These are phyloP conservation scores for Chimonanthus salicifolius DNA, from an alignment of 164 flowering plant genomes.

Conservation along the genomic window DNA sequence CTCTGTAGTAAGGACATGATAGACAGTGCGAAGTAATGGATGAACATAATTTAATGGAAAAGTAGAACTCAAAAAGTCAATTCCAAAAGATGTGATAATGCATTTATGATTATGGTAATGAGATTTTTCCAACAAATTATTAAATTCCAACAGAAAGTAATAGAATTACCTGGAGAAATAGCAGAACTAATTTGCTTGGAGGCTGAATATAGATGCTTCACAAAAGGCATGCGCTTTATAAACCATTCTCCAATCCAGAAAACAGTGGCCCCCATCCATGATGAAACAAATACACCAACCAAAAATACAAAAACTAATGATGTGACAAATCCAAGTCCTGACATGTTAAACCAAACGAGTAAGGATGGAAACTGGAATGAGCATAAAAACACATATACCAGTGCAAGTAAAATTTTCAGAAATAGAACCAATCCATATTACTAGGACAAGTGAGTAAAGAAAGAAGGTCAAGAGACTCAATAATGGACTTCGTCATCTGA, in stretches of 20 bases:
- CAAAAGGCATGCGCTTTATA: constrained; percentile 77
- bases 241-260: constrained; percentile 86
- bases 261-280: constrained; percentile 82
- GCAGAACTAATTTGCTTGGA: constrained; percentile 90
- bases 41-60: too few species aligned
- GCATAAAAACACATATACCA: neutral
- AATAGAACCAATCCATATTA: neutral
- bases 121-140: neutral
- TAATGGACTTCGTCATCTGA: neutral
- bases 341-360: constrained; percentile 13
- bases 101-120: too few species aligned
- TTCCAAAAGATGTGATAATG: too few species aligned
- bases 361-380: neutral
- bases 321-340: constrained; percentile 90
- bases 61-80: too few species aligned
- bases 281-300: constrained; percentile 79
- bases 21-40: too few species aligned
- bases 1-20: too few species aligned
- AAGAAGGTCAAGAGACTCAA: neutral
- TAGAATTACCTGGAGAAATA: constrained; percentile 66
- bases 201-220: constrained; percentile 75
- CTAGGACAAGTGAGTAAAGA: neutral
- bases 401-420: neutral
- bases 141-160: neutral
- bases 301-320: constrained; percentile 70